Conservation (phyloP, 179 eudicot species). For the Gypsophila paniculata region DNA sequence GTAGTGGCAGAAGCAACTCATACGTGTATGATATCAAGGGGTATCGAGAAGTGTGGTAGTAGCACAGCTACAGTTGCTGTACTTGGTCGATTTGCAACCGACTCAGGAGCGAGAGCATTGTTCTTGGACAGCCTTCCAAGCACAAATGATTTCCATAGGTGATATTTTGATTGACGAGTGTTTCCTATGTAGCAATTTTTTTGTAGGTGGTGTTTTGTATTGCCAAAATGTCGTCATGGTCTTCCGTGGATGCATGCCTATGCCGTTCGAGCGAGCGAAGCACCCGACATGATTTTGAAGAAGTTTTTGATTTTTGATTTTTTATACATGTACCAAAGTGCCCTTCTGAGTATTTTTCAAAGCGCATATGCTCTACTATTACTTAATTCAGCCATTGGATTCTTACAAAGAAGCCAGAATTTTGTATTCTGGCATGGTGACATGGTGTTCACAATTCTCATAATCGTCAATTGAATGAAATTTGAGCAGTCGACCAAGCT, state of each 20-base stretch:
- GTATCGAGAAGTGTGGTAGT: conserved; percentile 87
- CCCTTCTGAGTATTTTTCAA: conserved; percentile 15
- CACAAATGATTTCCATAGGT: conserved; percentile 19
- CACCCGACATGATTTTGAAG: conserved; percentile 4
- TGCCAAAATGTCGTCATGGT: conserved; percentile 6
- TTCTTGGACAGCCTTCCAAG: conserved; percentile 63
- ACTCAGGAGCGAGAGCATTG: conserved; percentile 49
- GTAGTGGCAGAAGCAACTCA: conserved; percentile 87
- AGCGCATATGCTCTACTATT: conserved; percentile 5
- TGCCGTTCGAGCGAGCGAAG: not conserved
- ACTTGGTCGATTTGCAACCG: conserved; percentile 74
- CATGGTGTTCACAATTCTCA: too few species aligned
- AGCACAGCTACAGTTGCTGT: conserved; percentile 76
- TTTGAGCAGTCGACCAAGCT: not conserved
- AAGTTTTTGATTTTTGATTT: conserved; percentile 2
- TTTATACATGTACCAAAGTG: conserved; percentile 6
- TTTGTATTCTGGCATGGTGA: not conserved
- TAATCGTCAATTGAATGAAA: conserved; percentile 3
- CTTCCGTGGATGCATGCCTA: not conserved
- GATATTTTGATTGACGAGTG: not conserved
- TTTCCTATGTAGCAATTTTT: conserved; percentile 1
- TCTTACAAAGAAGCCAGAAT: not conserved
- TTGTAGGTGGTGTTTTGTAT: conserved; percentile 9
- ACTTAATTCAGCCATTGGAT: not conserved
- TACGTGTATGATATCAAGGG: conserved; percentile 92